phyloP scores from a whole-genome alignment of 2,329 filamentous ascomycete species.

The Sphaerulina musiva region DNA sequence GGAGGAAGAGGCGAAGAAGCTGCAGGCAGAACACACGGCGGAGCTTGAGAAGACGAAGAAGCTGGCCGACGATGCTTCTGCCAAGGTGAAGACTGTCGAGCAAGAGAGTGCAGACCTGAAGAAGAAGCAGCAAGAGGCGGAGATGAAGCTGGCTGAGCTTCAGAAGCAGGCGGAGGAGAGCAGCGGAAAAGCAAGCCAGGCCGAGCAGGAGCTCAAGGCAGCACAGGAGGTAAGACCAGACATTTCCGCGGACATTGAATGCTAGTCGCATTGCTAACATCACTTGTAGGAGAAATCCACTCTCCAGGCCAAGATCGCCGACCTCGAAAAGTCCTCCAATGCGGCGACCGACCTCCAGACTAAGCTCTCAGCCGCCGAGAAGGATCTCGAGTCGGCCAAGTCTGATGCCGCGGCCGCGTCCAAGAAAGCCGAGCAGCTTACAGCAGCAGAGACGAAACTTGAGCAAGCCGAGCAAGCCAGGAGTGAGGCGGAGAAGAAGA shows the following conservation, averaged over 20 bases:
- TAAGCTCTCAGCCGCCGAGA: conserved; percentile 9
- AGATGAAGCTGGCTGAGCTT: conserved; percentile 16
- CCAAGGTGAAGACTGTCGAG: conserved; percentile 17
- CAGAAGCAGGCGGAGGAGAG: conserved; percentile 14
- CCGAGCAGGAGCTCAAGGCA: conserved; percentile 16
- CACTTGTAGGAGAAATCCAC: conserved; percentile 10
- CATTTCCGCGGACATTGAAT: neutral
- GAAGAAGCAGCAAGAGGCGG: conserved; percentile 15
- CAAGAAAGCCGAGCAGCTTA: conserved; percentile 10
- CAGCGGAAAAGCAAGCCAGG: conserved; percentile 12
- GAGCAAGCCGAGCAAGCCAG: neutral
- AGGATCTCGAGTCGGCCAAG: conserved; percentile 12
- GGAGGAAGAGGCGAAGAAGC: conserved; percentile 17
- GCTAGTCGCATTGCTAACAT: neutral
- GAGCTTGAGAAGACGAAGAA: conserved; percentile 17
- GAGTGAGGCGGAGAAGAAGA: conserved; percentile 7
- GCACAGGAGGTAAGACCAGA: conserved; percentile 10
- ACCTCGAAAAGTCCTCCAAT: conserved; percentile 9
- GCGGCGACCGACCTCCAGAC: conserved; percentile 7
- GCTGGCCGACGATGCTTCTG: conserved; percentile 14
- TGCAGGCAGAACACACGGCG: conserved; percentile 16
- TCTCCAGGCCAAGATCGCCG: conserved; percentile 13
- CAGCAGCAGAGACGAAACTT: conserved; percentile 6
- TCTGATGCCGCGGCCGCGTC: conserved; percentile 6
- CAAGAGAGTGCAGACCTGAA: conserved; percentile 15